Conservation (phyloP, 176 grass and related monocot genomes). For the Dendrocalamus sinicus region DNA sequence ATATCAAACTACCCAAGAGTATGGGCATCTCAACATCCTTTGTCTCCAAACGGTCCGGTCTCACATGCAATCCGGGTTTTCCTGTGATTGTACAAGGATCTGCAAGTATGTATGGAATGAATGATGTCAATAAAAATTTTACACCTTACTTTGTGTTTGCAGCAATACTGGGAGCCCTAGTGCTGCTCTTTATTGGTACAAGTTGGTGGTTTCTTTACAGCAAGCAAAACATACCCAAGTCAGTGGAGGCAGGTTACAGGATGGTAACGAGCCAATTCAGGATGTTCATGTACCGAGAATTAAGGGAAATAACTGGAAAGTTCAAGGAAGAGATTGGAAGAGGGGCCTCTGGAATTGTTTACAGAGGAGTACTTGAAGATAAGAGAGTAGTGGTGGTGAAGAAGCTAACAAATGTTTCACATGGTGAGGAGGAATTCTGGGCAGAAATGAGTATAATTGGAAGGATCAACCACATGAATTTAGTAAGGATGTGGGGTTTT, state of each 20-base stretch:
- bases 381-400: constrained; percentile 67
- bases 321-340: constrained; percentile 85
- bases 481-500: constrained; percentile 66
- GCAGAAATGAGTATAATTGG: constrained; percentile 64
- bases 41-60: constrained; percentile 11
- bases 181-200: constrained; percentile 52
- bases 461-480: constrained; percentile 73
- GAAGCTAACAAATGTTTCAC: constrained; percentile 56
- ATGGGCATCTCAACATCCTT: not conserved
- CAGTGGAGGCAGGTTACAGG: constrained; percentile 66
- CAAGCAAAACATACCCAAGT: constrained; percentile 49
- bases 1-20: constrained; percentile 65
- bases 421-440: constrained; percentile 65
- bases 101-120: constrained; percentile 51
- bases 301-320: constrained; percentile 62
- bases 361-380: constrained; percentile 65
- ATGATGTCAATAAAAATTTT: constrained; percentile 47
- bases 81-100: constrained; percentile 36
- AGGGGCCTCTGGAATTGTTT: constrained; percentile 67
- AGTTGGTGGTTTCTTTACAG: constrained; percentile 74
- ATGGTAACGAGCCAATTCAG: constrained; percentile 67
- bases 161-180: constrained; percentile 53
- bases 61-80: constrained; percentile 38
- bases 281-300: constrained; percentile 61
- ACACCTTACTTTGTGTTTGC: constrained; percentile 57